phyloP scores from a whole-genome alignment of 768 basidiomycete genomes.

The Xerocomus potaroensis region DNA sequence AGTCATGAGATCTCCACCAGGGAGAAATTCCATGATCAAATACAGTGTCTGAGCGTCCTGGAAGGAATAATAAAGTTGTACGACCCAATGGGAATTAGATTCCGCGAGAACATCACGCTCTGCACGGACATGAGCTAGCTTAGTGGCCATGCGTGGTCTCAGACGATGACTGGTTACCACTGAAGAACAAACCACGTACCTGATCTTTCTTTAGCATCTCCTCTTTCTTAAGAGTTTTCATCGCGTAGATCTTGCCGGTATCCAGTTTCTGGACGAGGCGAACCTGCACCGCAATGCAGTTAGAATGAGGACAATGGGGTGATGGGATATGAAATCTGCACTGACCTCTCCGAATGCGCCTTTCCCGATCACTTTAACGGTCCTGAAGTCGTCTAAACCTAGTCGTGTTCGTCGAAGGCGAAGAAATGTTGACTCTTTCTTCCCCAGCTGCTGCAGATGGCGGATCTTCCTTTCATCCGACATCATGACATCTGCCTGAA shows the following conservation, averaged over 20 bases:
- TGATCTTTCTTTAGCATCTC: slow-evolving; percentile 99
- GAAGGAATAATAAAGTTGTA: slow-evolving; percentile 97
- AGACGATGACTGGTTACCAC: slow-evolving; percentile 1
- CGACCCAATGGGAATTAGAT: slow-evolving; percentile 94
- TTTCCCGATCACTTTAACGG: slow-evolving; percentile 98
- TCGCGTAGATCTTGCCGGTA: slow-evolving; percentile 97
- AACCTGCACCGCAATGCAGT: slow-evolving; percentile 41
- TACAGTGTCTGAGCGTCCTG: slow-evolving; percentile 91
- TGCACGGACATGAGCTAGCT: slow-evolving; percentile 97
- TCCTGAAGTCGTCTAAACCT: slow-evolving; percentile 88
- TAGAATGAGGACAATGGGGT: neutral
- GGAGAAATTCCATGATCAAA: slow-evolving; percentile 98
- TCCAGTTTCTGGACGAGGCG: slow-evolving; percentile 94
- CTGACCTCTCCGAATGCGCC: slow-evolving; percentile 96
- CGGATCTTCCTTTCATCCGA: slow-evolving; percentile 84
- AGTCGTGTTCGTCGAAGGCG: slow-evolving; percentile 86
- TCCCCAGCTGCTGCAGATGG: slow-evolving; percentile 77
- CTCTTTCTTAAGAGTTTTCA: slow-evolving; percentile 96
- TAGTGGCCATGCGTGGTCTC: slow-evolving; percentile 1
- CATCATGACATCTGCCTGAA: slow-evolving; percentile 63
- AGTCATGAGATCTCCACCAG: slow-evolving; percentile 98
- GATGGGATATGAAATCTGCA: slow-evolving; percentile 1
- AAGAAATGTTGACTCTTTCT: slow-evolving; percentile 85
- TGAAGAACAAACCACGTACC: slow-evolving; percentile 39
- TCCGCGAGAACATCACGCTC: slow-evolving; percentile 96